These are phyloP conservation scores for Lecanosticta acicola DNA, from an alignment of 2,329 filamentous ascomycete species.

Conservation along the genomic window DNA sequence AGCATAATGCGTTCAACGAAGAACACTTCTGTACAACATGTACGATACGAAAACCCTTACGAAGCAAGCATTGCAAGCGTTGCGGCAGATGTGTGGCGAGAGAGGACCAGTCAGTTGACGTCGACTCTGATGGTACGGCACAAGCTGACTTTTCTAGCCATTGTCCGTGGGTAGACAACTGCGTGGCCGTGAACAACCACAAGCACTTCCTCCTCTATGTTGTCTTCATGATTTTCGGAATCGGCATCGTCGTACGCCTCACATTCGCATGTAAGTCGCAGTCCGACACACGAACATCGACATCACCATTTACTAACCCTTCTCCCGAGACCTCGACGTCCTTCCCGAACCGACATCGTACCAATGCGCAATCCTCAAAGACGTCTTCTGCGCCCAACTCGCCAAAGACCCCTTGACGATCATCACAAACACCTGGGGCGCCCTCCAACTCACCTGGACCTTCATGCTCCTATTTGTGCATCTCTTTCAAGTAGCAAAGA, in stretches of 20 bases:
- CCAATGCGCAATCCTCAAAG: constrained; percentile 70
- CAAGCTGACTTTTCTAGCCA: constrained; percentile 54
- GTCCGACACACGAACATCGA: not conserved
- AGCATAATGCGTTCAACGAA: constrained; percentile 85
- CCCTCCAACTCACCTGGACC: constrained; percentile 87
- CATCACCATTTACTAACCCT: constrained; percentile 5
- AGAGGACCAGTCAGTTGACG: constrained; percentile 76
- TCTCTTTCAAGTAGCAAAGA: constrained; percentile 82
- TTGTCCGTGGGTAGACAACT: constrained; percentile 97
- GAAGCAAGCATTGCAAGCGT: constrained; percentile 91
- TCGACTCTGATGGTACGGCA: not conserved
- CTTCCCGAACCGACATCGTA: constrained; percentile 46
- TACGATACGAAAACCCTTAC: constrained; percentile 86
- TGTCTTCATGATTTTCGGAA: constrained; percentile 67
- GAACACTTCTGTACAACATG: constrained; percentile 89
- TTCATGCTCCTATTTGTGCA: constrained; percentile 96
- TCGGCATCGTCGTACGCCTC: constrained; percentile 65
- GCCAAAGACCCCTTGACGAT: constrained; percentile 81
- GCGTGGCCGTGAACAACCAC: constrained; percentile 91
- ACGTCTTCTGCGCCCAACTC: constrained; percentile 66
- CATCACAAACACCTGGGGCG: constrained; percentile 70
- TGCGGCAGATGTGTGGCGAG: constrained; percentile 92
- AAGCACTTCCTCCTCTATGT: constrained; percentile 93
- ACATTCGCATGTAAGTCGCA: constrained; percentile 66
- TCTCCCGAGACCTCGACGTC: constrained; percentile 31